Base-by-base conservation (phyloP, 331 rosid genomes). In the Quercus phellos region DNA sequence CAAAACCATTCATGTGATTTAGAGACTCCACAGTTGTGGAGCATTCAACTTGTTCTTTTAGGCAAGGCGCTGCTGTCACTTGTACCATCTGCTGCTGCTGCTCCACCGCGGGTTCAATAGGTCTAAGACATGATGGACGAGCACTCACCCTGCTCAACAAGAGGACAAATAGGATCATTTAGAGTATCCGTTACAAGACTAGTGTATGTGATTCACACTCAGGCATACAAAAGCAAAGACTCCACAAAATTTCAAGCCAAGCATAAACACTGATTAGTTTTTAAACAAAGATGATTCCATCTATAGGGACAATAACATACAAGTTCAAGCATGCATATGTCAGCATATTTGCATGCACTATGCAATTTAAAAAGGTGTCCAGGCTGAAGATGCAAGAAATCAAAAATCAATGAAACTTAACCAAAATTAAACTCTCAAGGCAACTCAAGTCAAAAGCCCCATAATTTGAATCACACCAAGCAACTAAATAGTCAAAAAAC, bases 131-230 rank as follows among this genome's bases (percentile, higher is more conserved):
- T 22, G 93, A 81, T 38, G 88, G 80, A 50, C 93, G 89, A 5
- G 97, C 88, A 66, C 50, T 81, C 29, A 81, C 86, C 90, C 99
- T 95, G 89, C 54, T 67, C 79, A 85, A 38, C 46, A 46, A 77
- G 72, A 84, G 70, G 63, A 16, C 78, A 46, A 63, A 73, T 14
- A 46, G 22, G 21, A 84, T 34, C 11, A 30, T 26, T 80, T 59
- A 21, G 21, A 68, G 56, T 55, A 38, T 66, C 59, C 17, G 4
- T 34, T 11, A 66, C 26, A 66, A 34, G 26, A 66, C 27, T 66
- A 32, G 4, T n/a, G 69, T 18, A 66, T 66, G 18, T 24, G 27
- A 18, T 17, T 66, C 34, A 43, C 70, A 32, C 42, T 42, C 26
- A 32, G 26, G 46, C 70, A 30, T 61, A 11, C 1, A 24, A 22